Base-by-base conservation (phyloP, 2,329 filamentous ascomycete species). In the Scedosporium boydii region DNA sequence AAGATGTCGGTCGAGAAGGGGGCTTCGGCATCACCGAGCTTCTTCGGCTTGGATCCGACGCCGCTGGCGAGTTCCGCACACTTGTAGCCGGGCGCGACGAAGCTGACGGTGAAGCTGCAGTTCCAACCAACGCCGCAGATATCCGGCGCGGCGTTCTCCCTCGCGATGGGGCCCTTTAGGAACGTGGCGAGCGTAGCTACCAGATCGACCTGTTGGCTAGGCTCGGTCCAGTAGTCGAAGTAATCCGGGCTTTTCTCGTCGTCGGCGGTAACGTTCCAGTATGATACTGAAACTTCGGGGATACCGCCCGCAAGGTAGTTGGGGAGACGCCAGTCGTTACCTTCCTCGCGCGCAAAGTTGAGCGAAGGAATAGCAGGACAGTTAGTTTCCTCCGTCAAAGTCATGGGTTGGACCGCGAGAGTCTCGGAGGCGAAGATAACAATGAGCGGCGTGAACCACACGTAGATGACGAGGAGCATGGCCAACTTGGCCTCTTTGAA, bases 381-480 rank as follows among this genome's bases (percentile, higher is more conserved):
- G 16, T 46, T 69, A 16, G 63, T 68, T 59, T 58, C 16, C 65
- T 73, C 65, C 2, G 60, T 56, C 6, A 59, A 64, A 4, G 66
- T 60, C 41, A 60, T 65, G 6, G 68, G 62, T 29, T 67, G 67
- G 4, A 78, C 76, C 0, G 67, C 68, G 6, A 76, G 67, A 4
- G 74, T 73, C 56, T 73, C 73, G 16, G 74, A 72, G 3, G 74
- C 74, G 53, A 79, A 71, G 29, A 76, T 74, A 4, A 75, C 73
- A 4, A 75, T 68, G 6, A 76, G 63, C 0, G 74, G 74, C 9
- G 73, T 74, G n/a, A 68, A 72, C 72, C 74, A 76, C n/a, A 74
- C 66, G 42, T 71, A 70, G 9, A 70, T 34, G 27, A 74, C 74
- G 55, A 76, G 67, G 7, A 73, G 21, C 63, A 73, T 71, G 18